Percentiles rank a stretch among this genome's conserved stretches.
phyloP scores from a whole-genome alignment of 2,329 filamentous ascomycete genomes.

The Davidsoniella eucalypti region DNA sequence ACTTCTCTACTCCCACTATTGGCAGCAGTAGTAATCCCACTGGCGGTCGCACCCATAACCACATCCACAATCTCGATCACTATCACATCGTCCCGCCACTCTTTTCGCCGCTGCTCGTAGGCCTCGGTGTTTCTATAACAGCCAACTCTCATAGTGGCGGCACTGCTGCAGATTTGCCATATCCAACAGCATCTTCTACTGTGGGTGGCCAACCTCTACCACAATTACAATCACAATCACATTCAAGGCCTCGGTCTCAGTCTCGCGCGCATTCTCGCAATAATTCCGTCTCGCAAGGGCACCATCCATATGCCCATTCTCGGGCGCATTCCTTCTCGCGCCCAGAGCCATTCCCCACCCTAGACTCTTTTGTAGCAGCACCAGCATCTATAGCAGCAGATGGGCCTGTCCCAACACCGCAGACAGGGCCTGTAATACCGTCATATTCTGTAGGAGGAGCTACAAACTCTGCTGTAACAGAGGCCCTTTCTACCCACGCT shows the following conservation, averaged over 20 bases:
- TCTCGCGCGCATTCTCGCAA: slow-evolving; percentile 10
- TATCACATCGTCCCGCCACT: too few species aligned
- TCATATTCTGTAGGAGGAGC: not conserved
- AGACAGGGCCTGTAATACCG: not conserved
- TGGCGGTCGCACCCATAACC: not conserved
- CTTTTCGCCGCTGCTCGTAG: too few species aligned
- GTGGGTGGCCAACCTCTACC: too few species aligned
- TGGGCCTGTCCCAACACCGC: not conserved
- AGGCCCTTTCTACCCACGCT: not conserved
- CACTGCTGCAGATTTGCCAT: not conserved
- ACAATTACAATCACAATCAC: too few species aligned
- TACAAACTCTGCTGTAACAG: not conserved
- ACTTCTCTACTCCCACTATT: too few species aligned
- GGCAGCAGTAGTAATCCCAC: not conserved
- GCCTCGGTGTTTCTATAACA: too few species aligned
- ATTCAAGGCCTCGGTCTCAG: not conserved
- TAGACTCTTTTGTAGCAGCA: slow-evolving; percentile 1
- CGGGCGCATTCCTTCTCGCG: slow-evolving; percentile 8
- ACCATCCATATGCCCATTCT: slow-evolving; percentile 1
- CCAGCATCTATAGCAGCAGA: slow-evolving; percentile 1
- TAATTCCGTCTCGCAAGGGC: slow-evolving; percentile 4
- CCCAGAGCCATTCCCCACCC: slow-evolving; percentile 7
- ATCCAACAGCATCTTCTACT: not conserved
- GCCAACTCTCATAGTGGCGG: too few species aligned
- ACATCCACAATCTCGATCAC: too few species aligned